A percentile compares a stretch with the other conserved stretches of the same genome.
phyloP scores from a whole-genome alignment of 306 rosid genomes.

The Cyclanthera cordifolia region DNA sequence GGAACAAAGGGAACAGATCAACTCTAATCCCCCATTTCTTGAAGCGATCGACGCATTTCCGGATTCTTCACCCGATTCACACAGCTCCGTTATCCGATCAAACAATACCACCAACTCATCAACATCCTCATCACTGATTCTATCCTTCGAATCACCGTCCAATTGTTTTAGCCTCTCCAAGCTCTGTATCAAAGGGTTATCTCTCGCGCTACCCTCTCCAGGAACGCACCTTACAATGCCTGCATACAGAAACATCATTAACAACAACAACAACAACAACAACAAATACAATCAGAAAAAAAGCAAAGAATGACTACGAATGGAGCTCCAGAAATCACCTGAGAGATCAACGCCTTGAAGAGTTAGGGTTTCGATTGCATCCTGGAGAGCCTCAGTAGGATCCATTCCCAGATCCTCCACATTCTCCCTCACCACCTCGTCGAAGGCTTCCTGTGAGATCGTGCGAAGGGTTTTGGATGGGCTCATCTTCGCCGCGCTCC shows the following conservation, averaged over 20 bases:
- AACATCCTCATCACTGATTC: conserved; percentile 5
- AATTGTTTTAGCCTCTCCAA: conserved; percentile 41
- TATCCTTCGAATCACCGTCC: conserved; percentile 13
- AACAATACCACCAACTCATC: conserved; percentile 28
- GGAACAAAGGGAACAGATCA: conserved; percentile 48
- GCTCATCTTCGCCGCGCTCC: conserved; percentile 30
- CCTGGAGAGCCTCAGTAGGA: conserved; percentile 73
- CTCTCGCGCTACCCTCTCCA: conserved; percentile 43
- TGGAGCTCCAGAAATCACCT: conserved; percentile 23
- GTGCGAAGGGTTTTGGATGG: conserved; percentile 47
- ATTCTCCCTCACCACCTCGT: conserved; percentile 76
- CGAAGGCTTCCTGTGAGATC: conserved; percentile 86
- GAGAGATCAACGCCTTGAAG: conserved; percentile 97
- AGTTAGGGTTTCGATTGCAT: conserved; percentile 65
- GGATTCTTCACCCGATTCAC: conserved; percentile 26
- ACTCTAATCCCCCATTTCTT: conserved; percentile 52
- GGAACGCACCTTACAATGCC: conserved; percentile 64
- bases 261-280: no score
- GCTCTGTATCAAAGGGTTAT: conserved; percentile 52
- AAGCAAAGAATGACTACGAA: neutral
- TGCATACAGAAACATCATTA: conserved; percentile 13
- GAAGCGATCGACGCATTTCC: conserved; percentile 55
- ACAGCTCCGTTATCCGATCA: conserved; percentile 32
- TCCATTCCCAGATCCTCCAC: conserved; percentile 85
- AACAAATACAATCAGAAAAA: neutral